Percentiles rank a stretch among this genome's conserved stretches.
Conservation (phyloP, 176 grass and related monocot species). For the Carex scoparia region DNA sequence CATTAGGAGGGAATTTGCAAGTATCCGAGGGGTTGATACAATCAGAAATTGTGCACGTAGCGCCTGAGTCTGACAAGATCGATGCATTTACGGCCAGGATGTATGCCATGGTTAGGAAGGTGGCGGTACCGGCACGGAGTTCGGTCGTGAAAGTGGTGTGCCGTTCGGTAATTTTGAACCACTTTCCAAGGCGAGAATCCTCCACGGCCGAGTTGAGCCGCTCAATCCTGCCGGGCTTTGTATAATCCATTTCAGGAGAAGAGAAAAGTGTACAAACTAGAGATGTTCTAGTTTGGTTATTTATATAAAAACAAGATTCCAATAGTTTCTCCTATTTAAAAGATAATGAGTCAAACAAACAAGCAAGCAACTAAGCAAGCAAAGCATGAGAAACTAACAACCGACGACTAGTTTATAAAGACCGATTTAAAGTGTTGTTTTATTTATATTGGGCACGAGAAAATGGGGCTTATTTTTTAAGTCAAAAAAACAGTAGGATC, state of each 20-base stretch:
- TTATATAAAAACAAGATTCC: not conserved
- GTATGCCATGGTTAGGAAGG: constrained; percentile 41
- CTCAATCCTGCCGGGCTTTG: not conserved
- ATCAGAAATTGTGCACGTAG: constrained; percentile 27
- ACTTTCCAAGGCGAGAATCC: constrained; percentile 8
- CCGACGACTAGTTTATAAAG: not conserved
- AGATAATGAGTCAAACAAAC: not conserved
- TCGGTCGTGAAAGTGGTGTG: constrained; percentile 32
- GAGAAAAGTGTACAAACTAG: not conserved
- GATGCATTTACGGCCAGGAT: constrained; percentile 39
- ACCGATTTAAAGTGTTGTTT: not conserved
- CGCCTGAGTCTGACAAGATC: constrained; percentile 34
- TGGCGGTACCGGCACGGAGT: constrained; percentile 32
- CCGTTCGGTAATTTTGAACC: constrained; percentile 22
- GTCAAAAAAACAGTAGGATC: not conserved
- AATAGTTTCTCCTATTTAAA: not conserved
- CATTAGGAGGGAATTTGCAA: constrained; percentile 26
- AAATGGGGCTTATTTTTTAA: not conserved
- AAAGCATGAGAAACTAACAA: not conserved
- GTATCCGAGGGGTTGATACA: constrained; percentile 17
- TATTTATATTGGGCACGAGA: not conserved
- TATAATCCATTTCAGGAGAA: constrained; percentile 2
- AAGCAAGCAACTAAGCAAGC: not conserved
- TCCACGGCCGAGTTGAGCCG: constrained; percentile 17
- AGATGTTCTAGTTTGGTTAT: not conserved